Base-by-base conservation (phyloP, 257 asterid genomes). In the Eucommia ulmoides region DNA sequence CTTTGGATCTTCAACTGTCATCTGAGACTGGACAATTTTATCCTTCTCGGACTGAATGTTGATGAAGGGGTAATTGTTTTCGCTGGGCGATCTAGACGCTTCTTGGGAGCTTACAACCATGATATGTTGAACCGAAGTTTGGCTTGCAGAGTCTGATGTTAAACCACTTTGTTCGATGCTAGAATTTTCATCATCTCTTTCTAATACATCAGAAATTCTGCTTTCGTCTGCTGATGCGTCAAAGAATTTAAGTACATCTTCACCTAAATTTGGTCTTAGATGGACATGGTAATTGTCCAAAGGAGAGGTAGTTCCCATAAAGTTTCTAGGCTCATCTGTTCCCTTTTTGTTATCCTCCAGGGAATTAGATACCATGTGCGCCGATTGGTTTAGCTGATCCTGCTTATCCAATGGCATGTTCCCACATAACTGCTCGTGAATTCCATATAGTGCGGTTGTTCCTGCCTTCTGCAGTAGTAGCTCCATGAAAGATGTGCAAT, bases 101-200 rank as follows among this genome's bases (percentile, higher is more conserved):
- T 53, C 69, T 49, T 56, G 59, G 19, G 58, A 61, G 55, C 58
- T 49, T 48, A 52, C 55, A 41, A 59, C 60, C 23, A 60, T 18
- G 25, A 47, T 48, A 50, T 49, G 60, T 65, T 66, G 67, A 66
- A 20, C 55, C 45, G 69, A 49, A 64, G 75, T 59, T 33, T 68
- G 78, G 18, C 71, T 69, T 35, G 68, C 79, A 49, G 80, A 82
- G 71, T 80, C 91, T 53, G 76, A 68, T 10, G 88, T 78, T 48
- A 72, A 65, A 44, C 61, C 93, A 65, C 91, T 80, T 69, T 58
- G 69, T 70, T 75, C 82, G 7, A 71, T 56, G 8, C 53, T 53
- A 61, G 60, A 65, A 64, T 51, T 63, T 61, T 65, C 85, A 50
- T 64, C 85, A 47, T 64, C 63, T 15, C 41, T 50, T n/a, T 56